Percentiles rank a stretch among this genome's conserved stretches.
These are phyloP conservation scores for Lasiodiplodia sp. DNA, from an alignment of 2,329 filamentous ascomycete species.

Conservation along the genomic window DNA sequence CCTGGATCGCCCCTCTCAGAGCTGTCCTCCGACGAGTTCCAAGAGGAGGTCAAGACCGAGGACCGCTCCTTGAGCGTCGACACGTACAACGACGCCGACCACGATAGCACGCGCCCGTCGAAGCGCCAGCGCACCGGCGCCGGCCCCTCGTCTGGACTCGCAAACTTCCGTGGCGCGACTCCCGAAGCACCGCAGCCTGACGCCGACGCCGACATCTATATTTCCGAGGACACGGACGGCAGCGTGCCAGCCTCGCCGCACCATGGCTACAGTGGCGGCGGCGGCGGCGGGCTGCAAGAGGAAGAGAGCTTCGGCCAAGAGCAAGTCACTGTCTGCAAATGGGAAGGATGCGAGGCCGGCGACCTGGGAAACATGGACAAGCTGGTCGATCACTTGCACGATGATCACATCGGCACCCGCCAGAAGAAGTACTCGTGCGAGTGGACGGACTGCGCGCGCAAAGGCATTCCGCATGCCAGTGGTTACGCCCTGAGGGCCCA, in stretches of 20 bases:
- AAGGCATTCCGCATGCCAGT: constrained; percentile 90
- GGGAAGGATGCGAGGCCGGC: constrained; percentile 59
- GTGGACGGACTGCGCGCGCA: constrained; percentile 88
- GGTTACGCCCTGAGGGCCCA: constrained; percentile 96
- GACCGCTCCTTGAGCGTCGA: constrained; percentile 58
- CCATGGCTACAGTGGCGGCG: constrained; percentile 53
- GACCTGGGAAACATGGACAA: constrained; percentile 60
- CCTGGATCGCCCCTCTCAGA: constrained; percentile 70
- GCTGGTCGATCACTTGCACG: constrained; percentile 68
- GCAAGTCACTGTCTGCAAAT: constrained; percentile 57
- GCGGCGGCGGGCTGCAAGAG: constrained; percentile 30
- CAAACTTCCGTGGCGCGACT: constrained; percentile 38
- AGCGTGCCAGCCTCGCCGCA: constrained; percentile 67
- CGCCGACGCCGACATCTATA: constrained; percentile 64
- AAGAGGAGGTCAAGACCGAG: constrained; percentile 60
- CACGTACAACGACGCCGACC: constrained; percentile 44
- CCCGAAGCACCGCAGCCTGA: constrained; percentile 34
- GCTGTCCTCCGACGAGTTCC: constrained; percentile 68
- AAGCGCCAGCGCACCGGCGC: constrained; percentile 50
- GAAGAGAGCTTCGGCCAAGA: constrained; percentile 42
- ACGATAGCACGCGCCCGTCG: constrained; percentile 39
- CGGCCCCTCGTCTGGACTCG: constrained; percentile 26
- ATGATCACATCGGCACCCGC: constrained; percentile 89
- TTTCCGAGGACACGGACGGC: constrained; percentile 90
- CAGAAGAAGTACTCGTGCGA: constrained; percentile 99